phyloP scores from a whole-genome alignment of 768 basidiomycete species.

The Russula abietina region DNA sequence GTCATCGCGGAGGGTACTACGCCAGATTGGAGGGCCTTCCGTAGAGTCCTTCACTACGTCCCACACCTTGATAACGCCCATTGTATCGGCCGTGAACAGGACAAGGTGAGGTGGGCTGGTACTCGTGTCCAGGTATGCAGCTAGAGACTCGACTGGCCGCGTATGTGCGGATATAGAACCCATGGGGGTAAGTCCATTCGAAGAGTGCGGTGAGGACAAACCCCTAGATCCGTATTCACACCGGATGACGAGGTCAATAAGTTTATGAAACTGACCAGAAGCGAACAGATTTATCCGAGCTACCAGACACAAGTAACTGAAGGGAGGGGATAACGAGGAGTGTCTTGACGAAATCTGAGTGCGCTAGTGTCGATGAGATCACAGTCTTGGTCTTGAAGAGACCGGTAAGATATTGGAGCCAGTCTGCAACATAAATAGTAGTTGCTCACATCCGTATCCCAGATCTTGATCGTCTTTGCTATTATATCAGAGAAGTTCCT shows the following conservation, averaged over 20 bases:
- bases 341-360: conserved; percentile 88
- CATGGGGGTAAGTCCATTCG: conserved; percentile 42
- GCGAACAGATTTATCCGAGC: conserved; percentile 84
- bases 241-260: background rate
- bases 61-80: conserved; percentile 88
- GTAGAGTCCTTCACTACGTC: conserved; percentile 43
- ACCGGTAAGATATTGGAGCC: conserved; percentile 5
- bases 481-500: conserved; percentile 17
- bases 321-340: conserved; percentile 64
- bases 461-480: conserved; percentile 74
- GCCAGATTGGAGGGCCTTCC: conserved; percentile 46
- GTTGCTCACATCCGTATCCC: conserved; percentile 65
- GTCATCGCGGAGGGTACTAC: conserved; percentile 46
- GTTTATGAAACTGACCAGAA: conserved; percentile 65
- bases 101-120: conserved; percentile 35
- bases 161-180: conserved; percentile 80
- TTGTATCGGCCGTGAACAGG: conserved; percentile 84
- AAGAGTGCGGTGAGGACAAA: conserved; percentile 41
- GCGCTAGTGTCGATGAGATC: conserved; percentile 68
- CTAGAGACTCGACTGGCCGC: conserved; percentile 78
- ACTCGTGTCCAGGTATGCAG: conserved; percentile 37
- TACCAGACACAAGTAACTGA: conserved; percentile 69
- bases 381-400: conserved; percentile 55
- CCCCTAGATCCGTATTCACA: conserved; percentile 46
- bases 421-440: background rate